These are phyloP conservation scores for Fusarium solani-melongenae DNA, from an alignment of 2,329 filamentous ascomycete species.

Conservation along the genomic window DNA sequence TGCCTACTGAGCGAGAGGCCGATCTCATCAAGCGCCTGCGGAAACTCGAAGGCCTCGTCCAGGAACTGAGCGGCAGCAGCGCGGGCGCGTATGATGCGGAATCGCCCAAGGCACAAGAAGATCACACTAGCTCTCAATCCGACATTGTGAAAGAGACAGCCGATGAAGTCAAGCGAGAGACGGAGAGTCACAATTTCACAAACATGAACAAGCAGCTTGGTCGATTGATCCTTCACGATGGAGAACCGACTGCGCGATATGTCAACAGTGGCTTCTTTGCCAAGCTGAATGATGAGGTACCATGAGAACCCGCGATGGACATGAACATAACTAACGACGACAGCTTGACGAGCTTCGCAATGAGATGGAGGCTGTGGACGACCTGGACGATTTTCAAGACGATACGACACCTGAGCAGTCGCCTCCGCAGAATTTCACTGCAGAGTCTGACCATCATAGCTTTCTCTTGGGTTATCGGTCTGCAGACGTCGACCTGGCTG, in stretches of 20 bases:
- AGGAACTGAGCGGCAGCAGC: slow-evolving; percentile 65
- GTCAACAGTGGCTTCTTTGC: slow-evolving; percentile 82
- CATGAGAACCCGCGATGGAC: not conserved
- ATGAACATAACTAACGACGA: not conserved
- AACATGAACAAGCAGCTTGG: slow-evolving; percentile 51
- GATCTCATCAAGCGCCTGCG: slow-evolving; percentile 77
- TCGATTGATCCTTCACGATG: slow-evolving; percentile 75
- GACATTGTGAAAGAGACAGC: slow-evolving; percentile 25
- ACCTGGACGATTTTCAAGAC: slow-evolving; percentile 18
- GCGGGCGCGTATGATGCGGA: not conserved
- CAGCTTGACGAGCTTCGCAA: slow-evolving; percentile 31
- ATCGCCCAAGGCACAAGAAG: slow-evolving; percentile 2
- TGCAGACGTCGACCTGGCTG: slow-evolving; percentile 18
- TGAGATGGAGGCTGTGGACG: slow-evolving; percentile 29
- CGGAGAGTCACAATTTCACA: slow-evolving; percentile 57
- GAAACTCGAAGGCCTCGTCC: slow-evolving; percentile 79
- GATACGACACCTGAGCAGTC: slow-evolving; percentile 33
- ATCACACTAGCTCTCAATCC: not conserved
- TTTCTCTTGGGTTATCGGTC: slow-evolving; percentile 34
- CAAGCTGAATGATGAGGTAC: slow-evolving; percentile 77
- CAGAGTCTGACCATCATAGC: slow-evolving; percentile 26
- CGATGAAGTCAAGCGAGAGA: slow-evolving; percentile 33
- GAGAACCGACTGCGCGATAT: slow-evolving; percentile 75
- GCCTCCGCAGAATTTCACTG: slow-evolving; percentile 12
- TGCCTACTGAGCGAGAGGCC: slow-evolving; percentile 68